phyloP scores from a whole-genome alignment of 2,329 filamentous ascomycete genomes.

The Drechslerella stenobrocha region DNA sequence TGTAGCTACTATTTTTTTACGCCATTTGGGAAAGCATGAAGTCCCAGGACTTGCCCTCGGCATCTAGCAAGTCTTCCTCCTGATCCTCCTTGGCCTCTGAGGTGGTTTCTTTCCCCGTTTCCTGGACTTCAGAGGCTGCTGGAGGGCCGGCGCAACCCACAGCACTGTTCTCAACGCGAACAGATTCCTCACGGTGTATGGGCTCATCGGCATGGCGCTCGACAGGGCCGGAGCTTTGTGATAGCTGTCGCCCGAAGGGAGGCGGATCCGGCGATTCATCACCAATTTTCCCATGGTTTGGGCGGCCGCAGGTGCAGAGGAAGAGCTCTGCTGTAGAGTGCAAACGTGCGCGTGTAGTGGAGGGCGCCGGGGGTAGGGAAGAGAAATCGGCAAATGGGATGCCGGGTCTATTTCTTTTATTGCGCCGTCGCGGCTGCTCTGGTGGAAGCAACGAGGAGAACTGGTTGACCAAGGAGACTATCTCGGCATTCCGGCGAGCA shows the following conservation, averaged over 20 bases:
- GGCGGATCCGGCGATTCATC: conserved; percentile 1
- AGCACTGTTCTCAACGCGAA: too few species aligned
- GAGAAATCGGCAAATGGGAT: conserved; percentile 30
- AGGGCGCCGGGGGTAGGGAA: conserved; percentile 33
- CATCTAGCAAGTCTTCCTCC: conserved; percentile 23
- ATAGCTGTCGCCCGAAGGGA: neutral
- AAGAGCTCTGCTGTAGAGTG: conserved; percentile 42
- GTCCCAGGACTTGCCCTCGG: conserved; percentile 43
- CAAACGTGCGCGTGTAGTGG: conserved; percentile 11
- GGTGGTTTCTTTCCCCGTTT: neutral
- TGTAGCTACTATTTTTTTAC: neutral
- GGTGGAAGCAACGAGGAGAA: neutral
- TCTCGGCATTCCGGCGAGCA: conserved; percentile 30
- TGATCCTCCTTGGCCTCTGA: neutral
- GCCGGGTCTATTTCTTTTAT: conserved; percentile 11
- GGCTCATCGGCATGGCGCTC: too few species aligned
- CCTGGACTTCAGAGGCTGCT: neutral
- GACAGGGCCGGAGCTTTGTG: neutral
- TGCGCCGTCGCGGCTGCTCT: neutral
- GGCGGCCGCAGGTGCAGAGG: conserved; percentile 41
- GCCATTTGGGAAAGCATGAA: conserved; percentile 48
- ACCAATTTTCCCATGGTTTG: conserved; percentile 16
- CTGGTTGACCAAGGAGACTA: neutral
- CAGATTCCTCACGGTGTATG: too few species aligned
- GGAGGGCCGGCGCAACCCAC: neutral